These are phyloP conservation scores for Hypoxylon lienhwacheense DNA, from an alignment of 495 filamentous ascomycete species.

Conservation along the genomic window DNA sequence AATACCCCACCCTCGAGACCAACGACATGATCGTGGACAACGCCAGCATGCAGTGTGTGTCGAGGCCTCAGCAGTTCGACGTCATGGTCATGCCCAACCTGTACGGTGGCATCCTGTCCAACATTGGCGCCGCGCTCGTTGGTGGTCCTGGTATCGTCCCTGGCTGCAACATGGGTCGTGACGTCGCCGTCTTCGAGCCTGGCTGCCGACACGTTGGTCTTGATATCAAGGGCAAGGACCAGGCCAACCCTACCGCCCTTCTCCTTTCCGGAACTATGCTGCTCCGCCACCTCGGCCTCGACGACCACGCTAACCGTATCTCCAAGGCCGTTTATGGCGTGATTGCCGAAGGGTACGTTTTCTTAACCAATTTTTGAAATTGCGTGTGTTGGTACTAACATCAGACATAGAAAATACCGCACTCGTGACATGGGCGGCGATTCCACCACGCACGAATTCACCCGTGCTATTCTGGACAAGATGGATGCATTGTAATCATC, in stretches of 20 bases:
- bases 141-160: conserved; percentile 96
- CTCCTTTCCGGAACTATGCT: conserved; percentile 95
- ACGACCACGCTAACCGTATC: conserved; percentile 97
- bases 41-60: conserved; percentile 98
- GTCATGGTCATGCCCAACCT: conserved; percentile 99
- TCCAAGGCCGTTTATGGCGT: conserved; percentile 97
- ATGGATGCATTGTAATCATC: conserved; percentile 66
- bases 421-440: conserved; percentile 95
- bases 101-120: conserved; percentile 98
- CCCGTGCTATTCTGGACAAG: conserved; percentile 84
- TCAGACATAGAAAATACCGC: conserved; percentile 64
- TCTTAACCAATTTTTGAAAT: not conserved
- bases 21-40: conserved; percentile 99
- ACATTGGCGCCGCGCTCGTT: conserved; percentile 97
- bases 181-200: conserved; percentile 97
- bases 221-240: conserved; percentile 98
- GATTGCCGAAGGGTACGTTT: conserved; percentile 84
- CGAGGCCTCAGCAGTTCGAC: conserved; percentile 94
- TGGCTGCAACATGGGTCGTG: conserved; percentile 98
- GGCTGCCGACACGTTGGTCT: conserved; percentile 98
- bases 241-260: conserved; percentile 96
- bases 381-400: conserved; percentile 34
- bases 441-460: conserved; percentile 90
- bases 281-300: conserved; percentile 90
- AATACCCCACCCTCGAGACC: conserved; percentile 89